Conservation (phyloP, 345 rosid species). For the Camelina sativa region DNA sequence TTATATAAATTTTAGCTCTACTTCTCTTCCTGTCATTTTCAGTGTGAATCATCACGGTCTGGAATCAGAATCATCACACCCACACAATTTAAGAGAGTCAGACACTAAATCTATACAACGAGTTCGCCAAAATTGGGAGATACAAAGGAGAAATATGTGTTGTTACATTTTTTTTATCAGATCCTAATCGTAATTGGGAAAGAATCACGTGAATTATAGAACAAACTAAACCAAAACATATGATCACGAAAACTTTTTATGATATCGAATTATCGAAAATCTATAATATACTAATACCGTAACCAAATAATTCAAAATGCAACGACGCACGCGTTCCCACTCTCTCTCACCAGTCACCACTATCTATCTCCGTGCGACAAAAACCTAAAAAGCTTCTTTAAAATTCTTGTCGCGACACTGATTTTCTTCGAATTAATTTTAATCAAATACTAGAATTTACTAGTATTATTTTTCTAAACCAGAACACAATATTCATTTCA, state of each 20-base stretch:
- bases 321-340: conserved; percentile 25
- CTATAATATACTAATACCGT: background rate
- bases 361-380: conserved; percentile 21
- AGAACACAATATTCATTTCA: background rate
- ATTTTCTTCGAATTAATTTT: background rate
- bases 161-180: background rate
- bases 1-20: background rate
- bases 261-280: background rate
- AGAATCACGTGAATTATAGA: conserved; percentile 23
- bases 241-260: background rate
- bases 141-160: conserved; percentile 7
- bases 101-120: conserved; percentile 16
- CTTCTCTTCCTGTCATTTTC: conserved; percentile 29
- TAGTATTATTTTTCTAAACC: background rate
- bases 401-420: conserved; percentile 29
- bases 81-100: background rate
- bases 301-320: conserved; percentile 1
- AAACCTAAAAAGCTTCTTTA: conserved; percentile 24
- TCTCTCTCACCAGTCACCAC: background rate
- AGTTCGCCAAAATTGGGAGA: conserved; percentile 12
- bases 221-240: background rate
- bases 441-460: background rate
- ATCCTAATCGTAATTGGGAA: conserved; percentile 6
- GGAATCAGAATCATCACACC: conserved; percentile 11
- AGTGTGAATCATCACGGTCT: conserved; percentile 34